A percentile compares a stretch with the other conserved stretches of the same genome.
These are phyloP conservation scores for Xylaria longipes DNA, from an alignment of 495 filamentous ascomycete genomes.

Conservation along the genomic window DNA sequence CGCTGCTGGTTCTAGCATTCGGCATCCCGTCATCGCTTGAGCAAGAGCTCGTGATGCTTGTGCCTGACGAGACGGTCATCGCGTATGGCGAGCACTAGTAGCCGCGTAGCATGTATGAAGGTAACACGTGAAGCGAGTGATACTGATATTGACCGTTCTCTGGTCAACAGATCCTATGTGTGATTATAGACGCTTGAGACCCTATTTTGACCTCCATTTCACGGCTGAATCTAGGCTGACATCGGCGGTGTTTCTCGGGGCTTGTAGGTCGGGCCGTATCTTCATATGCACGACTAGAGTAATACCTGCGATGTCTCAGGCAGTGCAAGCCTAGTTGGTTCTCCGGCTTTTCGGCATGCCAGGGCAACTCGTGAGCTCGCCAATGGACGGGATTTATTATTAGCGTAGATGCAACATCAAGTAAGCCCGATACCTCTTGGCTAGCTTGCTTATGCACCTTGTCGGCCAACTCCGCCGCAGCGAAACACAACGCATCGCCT, in stretches of 20 bases:
- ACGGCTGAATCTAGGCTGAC: not conserved
- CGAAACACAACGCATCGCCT: not conserved
- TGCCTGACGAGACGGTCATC: not conserved
- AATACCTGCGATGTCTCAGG: not conserved
- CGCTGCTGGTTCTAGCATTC: not conserved
- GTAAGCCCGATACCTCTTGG: slow-evolving; percentile 1
- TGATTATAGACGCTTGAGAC: not conserved
- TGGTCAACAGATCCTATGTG: not conserved
- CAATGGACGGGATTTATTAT: slow-evolving; percentile 1
- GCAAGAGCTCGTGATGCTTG: slow-evolving; percentile 8
- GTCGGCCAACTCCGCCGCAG: not conserved
- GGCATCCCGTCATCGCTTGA: not conserved
- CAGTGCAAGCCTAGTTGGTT: not conserved
- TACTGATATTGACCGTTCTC: not conserved
- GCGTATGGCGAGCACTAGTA: not conserved
- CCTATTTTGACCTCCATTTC: not conserved
- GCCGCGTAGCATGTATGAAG: not conserved
- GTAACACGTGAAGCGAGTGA: not conserved
- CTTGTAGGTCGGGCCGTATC: not conserved
- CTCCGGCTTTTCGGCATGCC: not conserved
- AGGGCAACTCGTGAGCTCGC: not conserved
- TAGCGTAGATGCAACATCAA: not conserved
- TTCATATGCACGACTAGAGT: not conserved
- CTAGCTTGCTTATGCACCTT: not conserved
- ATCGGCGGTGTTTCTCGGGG: not conserved